Evolutionary conservation across 768 basidiomycete species (phyloP).

Genomic region (Kwoniella dendrophila): DNA sequence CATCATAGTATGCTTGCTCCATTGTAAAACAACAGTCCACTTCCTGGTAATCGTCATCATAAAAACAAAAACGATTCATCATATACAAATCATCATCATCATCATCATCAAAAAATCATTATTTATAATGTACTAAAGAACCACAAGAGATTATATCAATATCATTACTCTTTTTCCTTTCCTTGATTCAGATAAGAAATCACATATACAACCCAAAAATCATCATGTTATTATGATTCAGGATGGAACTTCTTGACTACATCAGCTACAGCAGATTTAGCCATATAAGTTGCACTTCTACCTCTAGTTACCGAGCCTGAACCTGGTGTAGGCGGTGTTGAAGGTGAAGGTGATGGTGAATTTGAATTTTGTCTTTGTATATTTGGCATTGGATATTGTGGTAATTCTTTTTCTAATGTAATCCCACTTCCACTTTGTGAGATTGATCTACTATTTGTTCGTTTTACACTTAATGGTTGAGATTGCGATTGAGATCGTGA

Average conservation of each 20-base stretch:
- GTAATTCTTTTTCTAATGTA: background rate
- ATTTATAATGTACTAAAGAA: background rate
- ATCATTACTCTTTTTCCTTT: background rate
- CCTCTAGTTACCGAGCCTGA: conserved; percentile 26
- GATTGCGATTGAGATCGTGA: too few relatives aligned
- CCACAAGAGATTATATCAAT: too few relatives aligned
- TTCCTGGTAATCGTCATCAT: too few relatives aligned
- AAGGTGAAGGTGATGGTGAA: background rate
- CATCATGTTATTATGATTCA: conserved; percentile 9
- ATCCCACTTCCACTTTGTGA: conserved; percentile 6
- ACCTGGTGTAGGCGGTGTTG: background rate
- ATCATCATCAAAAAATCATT: too few relatives aligned
- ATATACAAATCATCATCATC: too few relatives aligned
- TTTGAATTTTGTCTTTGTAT: background rate
- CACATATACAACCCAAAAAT: background rate
- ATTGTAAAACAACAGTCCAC: too few relatives aligned
- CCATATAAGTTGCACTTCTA: conserved; percentile 55
- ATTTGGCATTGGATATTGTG: conserved; percentile 5
- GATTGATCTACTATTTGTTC: background rate
- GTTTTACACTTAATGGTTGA: background rate
- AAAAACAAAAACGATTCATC: too few relatives aligned
- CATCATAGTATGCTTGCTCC: too few relatives aligned
- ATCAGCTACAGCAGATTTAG: conserved; percentile 56
- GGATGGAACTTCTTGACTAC: conserved; percentile 54
- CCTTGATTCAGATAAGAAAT: background rate